phyloP scores from a whole-genome alignment of 148 eudicot genomes.

The Rhododendron mucronatum region DNA sequence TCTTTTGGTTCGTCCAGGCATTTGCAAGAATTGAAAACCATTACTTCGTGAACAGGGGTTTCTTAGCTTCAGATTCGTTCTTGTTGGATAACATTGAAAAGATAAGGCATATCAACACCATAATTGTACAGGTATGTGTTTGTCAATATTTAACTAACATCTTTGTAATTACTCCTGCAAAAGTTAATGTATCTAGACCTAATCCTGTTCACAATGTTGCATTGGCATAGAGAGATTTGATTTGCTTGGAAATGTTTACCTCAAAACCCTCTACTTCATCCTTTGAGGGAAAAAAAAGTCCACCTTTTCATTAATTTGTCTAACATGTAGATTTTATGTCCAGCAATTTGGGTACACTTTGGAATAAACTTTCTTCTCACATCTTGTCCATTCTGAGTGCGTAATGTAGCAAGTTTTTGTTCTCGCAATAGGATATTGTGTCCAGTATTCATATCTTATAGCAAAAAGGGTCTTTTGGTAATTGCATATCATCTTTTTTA shows the following conservation, averaged over 20 bases:
- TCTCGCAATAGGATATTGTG: not conserved
- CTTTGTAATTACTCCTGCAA: not conserved
- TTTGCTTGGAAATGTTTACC: not conserved
- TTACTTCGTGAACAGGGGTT: slow-evolving; percentile 82
- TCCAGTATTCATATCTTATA: not conserved
- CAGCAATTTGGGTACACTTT: not conserved
- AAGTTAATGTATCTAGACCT: no score
- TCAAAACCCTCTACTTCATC: not conserved
- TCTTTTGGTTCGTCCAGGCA: slow-evolving; percentile 49
- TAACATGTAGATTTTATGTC: not conserved
- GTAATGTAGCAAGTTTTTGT: not conserved
- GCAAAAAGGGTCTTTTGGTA: not conserved
- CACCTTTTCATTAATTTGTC: not conserved
- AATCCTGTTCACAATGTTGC: not conserved
- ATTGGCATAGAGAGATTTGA: not conserved
- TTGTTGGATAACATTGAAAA: slow-evolving; percentile 84
- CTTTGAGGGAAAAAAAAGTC: not conserved
- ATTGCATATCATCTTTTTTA: not conserved
- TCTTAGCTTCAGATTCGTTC: slow-evolving; percentile 76
- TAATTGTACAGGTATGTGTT: slow-evolving; percentile 77
- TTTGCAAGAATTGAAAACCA: slow-evolving; percentile 97
- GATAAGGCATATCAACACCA: slow-evolving; percentile 78
- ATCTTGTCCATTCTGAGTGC: no score
- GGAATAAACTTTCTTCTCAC: not conserved
- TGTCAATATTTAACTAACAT: not conserved